These are phyloP conservation scores for Nakaseomyces nivariensis DNA, from an alignment of 1,139 yeast species.

Conservation along the genomic window DNA sequence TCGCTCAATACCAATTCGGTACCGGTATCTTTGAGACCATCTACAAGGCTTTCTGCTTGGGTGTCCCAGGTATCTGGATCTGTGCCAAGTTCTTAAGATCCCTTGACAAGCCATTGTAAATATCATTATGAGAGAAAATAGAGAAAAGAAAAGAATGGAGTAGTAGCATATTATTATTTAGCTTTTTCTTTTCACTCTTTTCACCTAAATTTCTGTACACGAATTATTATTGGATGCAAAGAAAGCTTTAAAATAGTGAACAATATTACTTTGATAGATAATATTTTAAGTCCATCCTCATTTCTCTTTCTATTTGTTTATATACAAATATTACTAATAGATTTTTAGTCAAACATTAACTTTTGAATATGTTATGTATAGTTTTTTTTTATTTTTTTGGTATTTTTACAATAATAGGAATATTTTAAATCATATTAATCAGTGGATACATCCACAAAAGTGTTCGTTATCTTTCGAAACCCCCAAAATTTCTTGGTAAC, in stretches of 20 bases:
- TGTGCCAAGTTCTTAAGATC: conserved; percentile 59
- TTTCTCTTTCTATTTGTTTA: neutral
- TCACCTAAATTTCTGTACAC: no score
- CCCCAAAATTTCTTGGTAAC: conserved; percentile 38
- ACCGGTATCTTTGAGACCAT: conserved; percentile 64
- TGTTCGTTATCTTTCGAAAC: conserved; percentile 46
- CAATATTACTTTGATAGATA: conserved; percentile 2
- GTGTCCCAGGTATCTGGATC: conserved; percentile 45
- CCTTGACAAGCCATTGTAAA: conserved; percentile 10
- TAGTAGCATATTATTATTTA: no score
- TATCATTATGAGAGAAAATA: neutral
- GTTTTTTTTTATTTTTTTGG: conserved; percentile 1
- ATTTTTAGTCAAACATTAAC: neutral
- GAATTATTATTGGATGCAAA: neutral
- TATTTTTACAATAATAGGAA: no score
- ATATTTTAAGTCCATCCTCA: neutral
- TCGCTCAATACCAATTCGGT: conserved; percentile 60
- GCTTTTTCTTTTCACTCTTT: no score
- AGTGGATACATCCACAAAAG: conserved; percentile 15
- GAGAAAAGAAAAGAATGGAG: neutral
- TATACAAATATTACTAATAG: neutral
- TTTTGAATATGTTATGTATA: neutral
- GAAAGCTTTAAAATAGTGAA: neutral
- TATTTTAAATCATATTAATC: no score
- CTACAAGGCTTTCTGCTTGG: conserved; percentile 41